These are phyloP conservation scores for Talaromyces stipitatus DNA, from an alignment of 495 filamentous ascomycete genomes.

Conservation along the genomic window DNA sequence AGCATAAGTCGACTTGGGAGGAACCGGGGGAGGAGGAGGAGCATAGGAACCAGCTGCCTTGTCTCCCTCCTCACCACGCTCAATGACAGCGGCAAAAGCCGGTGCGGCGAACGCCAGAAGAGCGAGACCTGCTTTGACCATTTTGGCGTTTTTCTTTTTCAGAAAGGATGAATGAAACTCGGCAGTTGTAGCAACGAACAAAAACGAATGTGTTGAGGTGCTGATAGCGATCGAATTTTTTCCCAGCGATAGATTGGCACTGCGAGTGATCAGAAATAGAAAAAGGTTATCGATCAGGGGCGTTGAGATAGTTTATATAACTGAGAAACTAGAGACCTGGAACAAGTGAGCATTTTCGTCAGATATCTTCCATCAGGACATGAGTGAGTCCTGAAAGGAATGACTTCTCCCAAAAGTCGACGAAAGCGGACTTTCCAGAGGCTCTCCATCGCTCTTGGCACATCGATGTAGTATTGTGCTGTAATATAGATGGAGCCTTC, in stretches of 20 bases:
- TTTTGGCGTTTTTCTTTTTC: conserved; percentile 15
- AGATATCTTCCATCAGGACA: background rate
- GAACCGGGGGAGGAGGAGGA: conserved; percentile 12
- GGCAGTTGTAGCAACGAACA: background rate
- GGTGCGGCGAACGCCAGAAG: conserved; percentile 34
- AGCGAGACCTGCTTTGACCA: conserved; percentile 33
- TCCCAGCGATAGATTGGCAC: conserved; percentile 4
- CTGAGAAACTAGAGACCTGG: background rate
- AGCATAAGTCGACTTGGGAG: conserved; percentile 10
- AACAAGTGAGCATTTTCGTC: background rate
- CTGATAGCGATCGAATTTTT: conserved; percentile 17
- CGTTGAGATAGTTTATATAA: conserved; percentile 2
- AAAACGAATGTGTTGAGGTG: conserved; percentile 7
- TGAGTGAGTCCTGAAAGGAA: background rate
- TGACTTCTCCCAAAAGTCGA: background rate
- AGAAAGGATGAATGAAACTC: background rate
- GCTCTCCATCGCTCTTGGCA: background rate
- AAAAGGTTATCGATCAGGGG: conserved; percentile 4
- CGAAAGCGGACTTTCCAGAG: background rate
- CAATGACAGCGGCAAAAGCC: conserved; percentile 33
- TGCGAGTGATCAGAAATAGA: conserved; percentile 9
- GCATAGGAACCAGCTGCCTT: conserved; percentile 3
- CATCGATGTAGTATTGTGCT: background rate
- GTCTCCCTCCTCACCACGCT: conserved; percentile 16
- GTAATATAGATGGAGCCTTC: conserved; percentile 1